Conservation (phyloP, 176 grass and related monocot species). For the Pharus latifolius region DNA sequence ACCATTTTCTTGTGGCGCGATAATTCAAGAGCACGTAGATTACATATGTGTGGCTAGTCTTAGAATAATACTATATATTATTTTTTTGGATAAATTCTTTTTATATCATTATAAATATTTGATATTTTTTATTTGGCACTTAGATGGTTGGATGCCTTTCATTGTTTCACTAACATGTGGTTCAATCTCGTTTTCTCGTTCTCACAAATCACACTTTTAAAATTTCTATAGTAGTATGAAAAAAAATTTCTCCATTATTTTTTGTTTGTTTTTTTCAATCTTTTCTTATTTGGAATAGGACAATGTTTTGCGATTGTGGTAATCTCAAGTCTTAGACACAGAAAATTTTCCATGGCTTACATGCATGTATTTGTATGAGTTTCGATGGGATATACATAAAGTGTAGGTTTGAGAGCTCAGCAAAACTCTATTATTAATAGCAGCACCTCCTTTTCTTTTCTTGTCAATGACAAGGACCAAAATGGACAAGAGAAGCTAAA, state of each 20-base stretch:
- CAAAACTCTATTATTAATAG: neutral
- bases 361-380: neutral
- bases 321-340: constrained; percentile 3
- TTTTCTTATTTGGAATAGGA: neutral
- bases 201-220: too few relatives aligned
- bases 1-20: neutral
- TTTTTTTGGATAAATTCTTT: too few relatives aligned
- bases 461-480: neutral
- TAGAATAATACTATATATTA: too few relatives aligned
- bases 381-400: neutral
- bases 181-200: too few relatives aligned
- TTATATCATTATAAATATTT: too few relatives aligned
- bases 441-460: neutral
- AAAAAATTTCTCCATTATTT: too few relatives aligned
- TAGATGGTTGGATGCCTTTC: too few relatives aligned
- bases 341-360: neutral
- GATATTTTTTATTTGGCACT: too few relatives aligned
- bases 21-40: neutral
- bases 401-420: neutral
- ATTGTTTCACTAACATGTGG: too few relatives aligned
- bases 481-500: neutral
- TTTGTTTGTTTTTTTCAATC: neutral
- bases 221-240: too few relatives aligned
- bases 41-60: neutral
- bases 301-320: neutral